These are phyloP conservation scores for Harringtonia lauricola DNA, from an alignment of 2,329 filamentous ascomycete genomes.

Conservation along the genomic window DNA sequence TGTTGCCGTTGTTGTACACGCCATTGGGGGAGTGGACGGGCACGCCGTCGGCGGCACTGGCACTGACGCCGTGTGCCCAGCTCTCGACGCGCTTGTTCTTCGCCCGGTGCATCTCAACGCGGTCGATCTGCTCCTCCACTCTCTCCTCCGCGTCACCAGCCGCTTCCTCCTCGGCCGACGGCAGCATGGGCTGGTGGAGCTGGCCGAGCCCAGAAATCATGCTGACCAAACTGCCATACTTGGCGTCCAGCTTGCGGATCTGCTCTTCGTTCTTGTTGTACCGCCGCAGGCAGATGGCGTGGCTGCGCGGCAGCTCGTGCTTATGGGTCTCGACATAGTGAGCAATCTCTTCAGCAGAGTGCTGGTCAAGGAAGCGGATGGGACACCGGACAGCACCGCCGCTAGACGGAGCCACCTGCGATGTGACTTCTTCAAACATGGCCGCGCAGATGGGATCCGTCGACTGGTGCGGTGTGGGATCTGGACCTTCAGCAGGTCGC, in stretches of 20 bases:
- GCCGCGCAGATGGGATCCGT: constrained; percentile 53
- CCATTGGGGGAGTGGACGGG: neutral
- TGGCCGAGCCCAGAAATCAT: constrained; percentile 89
- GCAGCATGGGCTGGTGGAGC: constrained; percentile 81
- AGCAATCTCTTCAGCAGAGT: constrained; percentile 86
- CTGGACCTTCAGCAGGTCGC: too few relatives aligned
- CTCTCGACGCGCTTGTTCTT: constrained; percentile 67
- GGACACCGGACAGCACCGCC: constrained; percentile 59
- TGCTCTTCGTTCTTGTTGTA: constrained; percentile 82
- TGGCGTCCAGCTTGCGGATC: constrained; percentile 80
- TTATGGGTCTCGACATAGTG: constrained; percentile 92
- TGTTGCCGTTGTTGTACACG: constrained; percentile 11
- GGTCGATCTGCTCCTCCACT: constrained; percentile 4
- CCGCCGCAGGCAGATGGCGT: constrained; percentile 81
- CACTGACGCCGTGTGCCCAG: constrained; percentile 73
- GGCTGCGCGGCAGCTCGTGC: constrained; percentile 85
- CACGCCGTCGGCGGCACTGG: constrained; percentile 26
- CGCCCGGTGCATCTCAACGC: constrained; percentile 27
- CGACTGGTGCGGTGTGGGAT: constrained; percentile 35
- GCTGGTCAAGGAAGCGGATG: constrained; percentile 84
- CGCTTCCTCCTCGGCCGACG: constrained; percentile 41
- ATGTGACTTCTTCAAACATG: constrained; percentile 49
- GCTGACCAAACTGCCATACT: constrained; percentile 82
- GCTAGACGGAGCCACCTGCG: constrained; percentile 36
- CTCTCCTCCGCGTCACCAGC: constrained; percentile 20